Evolutionary conservation across 2,329 filamentous ascomycete species (phyloP).

Genomic region (Talaromyces verruculosus): DNA sequence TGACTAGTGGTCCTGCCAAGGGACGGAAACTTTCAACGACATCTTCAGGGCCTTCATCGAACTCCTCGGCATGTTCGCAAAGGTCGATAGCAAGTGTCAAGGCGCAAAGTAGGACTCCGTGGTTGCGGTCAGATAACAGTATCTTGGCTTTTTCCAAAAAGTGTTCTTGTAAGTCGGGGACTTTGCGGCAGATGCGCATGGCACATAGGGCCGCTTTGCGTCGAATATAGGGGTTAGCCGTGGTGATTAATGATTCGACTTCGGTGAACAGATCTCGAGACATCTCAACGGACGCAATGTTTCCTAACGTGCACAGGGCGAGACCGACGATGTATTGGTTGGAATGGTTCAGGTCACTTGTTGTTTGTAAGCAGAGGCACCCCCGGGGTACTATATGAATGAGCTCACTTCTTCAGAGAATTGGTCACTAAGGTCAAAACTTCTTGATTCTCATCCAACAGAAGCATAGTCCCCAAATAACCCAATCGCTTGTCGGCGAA

Average conservation of each 20-base stretch:
- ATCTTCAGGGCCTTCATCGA: conserved; percentile 83
- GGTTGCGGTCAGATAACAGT: conserved; percentile 87
- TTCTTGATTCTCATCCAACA: conserved; percentile 98
- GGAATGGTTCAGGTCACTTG: conserved; percentile 88
- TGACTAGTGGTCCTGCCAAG: conserved; percentile 79
- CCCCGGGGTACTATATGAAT: background rate
- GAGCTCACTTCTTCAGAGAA: conserved; percentile 84
- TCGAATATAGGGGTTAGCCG: conserved; percentile 96
- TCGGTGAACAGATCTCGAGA: conserved; percentile 94
- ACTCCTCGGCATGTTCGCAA: conserved; percentile 85
- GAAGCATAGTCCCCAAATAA: conserved; percentile 91
- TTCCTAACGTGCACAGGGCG: conserved; percentile 91
- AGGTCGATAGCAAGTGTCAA: conserved; percentile 87
- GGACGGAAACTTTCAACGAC: conserved; percentile 89
- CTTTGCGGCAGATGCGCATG: conserved; percentile 98
- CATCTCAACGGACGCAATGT: conserved; percentile 98
- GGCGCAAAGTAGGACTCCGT: conserved; percentile 90
- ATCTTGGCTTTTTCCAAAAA: conserved; percentile 92
- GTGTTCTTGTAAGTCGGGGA: conserved; percentile 94
- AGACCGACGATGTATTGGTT: conserved; percentile 99
- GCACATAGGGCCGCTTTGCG: conserved; percentile 97
- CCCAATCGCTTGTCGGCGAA: conserved; percentile 97
- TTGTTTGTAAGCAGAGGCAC: conserved; percentile 36
- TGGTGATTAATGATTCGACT: conserved; percentile 87
- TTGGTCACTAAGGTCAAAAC: conserved; percentile 96